Conservation (phyloP, 208 protist genomes). For the Vickermania ingenoplastis region DNA sequence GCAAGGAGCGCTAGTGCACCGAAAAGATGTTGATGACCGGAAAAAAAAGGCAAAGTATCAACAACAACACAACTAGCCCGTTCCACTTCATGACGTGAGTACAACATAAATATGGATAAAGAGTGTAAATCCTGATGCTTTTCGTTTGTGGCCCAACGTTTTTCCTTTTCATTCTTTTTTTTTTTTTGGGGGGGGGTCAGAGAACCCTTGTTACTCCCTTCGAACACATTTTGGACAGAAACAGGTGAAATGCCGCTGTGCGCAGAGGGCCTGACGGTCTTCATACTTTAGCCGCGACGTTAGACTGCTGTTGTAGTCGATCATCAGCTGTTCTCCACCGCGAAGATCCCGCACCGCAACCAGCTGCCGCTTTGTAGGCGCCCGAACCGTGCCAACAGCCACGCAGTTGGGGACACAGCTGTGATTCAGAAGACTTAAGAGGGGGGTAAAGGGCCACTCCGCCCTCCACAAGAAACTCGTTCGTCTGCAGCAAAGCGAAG, state of each 20-base stretch:
- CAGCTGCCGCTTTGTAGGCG: slow-evolving; percentile 14
- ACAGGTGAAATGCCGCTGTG: slow-evolving; percentile 82
- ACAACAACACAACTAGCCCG: too few species aligned
- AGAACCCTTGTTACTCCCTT: slow-evolving; percentile 41
- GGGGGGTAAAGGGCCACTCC: slow-evolving; percentile 56
- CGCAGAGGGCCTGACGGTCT: slow-evolving; percentile 63
- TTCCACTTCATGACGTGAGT: too few species aligned
- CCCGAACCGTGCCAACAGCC: slow-evolving; percentile 22
- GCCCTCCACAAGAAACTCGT: slow-evolving; percentile 59
- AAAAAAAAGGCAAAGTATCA: too few species aligned
- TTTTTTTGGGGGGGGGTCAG: too few species aligned
- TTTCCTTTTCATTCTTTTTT: too few species aligned
- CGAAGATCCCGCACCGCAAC: slow-evolving; percentile 57
- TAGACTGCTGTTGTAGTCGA: slow-evolving; percentile 72
- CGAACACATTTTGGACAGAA: slow-evolving; percentile 73
- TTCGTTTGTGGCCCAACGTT: too few species aligned
- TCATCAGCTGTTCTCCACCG: slow-evolving; percentile 79
- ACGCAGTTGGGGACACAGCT: slow-evolving; percentile 83
- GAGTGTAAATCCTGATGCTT: too few species aligned
- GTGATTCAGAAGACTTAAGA: slow-evolving; percentile 75
- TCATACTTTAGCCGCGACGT: slow-evolving; percentile 60
- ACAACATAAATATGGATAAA: too few species aligned
- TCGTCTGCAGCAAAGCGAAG: slow-evolving; percentile 78
- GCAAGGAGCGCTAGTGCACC: too few species aligned
- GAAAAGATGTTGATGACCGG: too few species aligned